Base-by-base conservation (phyloP, 768 basidiomycete species). In the Coprinellus micaceus region DNA sequence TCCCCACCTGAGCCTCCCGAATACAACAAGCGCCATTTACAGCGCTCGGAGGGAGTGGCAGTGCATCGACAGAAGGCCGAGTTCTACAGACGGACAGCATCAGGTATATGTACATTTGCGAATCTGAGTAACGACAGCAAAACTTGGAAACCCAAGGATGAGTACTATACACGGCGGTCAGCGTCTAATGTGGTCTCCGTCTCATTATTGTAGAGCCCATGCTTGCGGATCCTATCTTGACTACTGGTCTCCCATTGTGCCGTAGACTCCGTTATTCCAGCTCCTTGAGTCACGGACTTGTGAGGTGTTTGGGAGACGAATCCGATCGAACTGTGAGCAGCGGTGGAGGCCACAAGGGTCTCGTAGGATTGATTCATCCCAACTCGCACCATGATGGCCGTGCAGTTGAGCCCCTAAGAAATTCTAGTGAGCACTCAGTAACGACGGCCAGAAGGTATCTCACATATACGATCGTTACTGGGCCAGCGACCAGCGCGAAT, bases 321-420 rank as follows among this genome's bases (percentile, higher is more conserved):
- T 17, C 6, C 15, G n/a, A 43, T 43, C n/a, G 40, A 7, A 17
- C 40, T 43, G 40, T 43, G 40, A 15, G 40, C 40, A 17, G 40
- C n/a, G 7, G 40, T 7, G n/a, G 48, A 4, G 11, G 48, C 24
- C 17, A 29, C 48, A 15, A 30, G 11, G 15, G 10, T 13, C 48
- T 50, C 48, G 48, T 26, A 50, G 10, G 48, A 50, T 15, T 33
- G 48, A 29, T 50, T 50, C 48, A 50, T 50, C 2, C 48, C 48
- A 36, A 50, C 29, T 22, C 48, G 48, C 19, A 33, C 48, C 48
- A 50, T 50, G 19, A 50, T 50, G 12, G 48, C 48, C 12, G 48
- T 50, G 30, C 48, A 50, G 48, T 50, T 50, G 28, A 50, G 28
- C 15, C 48, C 48, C 48, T 50, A n/a, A 7, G 10, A 2, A 7